Conservation (phyloP, 2,329 filamentous ascomycete genomes). For the Fusarium mangiferae region DNA sequence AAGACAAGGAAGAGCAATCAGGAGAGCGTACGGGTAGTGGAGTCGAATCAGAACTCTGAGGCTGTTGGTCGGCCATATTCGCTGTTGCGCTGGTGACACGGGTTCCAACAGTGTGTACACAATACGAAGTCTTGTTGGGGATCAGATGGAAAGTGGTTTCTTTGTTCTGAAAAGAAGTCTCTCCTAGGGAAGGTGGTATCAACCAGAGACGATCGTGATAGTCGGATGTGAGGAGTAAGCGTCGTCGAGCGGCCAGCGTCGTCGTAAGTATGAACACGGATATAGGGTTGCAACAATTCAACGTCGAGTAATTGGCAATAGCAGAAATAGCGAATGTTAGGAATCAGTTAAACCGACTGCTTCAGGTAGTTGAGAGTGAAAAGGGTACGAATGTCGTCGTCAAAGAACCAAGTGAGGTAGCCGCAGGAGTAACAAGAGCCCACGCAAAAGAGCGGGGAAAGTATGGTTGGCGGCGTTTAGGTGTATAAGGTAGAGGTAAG, state of each 20-base stretch:
- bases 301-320: neutral
- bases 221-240: constrained; percentile 18
- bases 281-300: neutral
- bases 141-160: neutral
- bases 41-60: constrained; percentile 36
- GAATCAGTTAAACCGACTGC: constrained; percentile 12
- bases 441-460: constrained; percentile 36
- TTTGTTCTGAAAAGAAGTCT: neutral
- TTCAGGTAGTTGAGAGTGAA: constrained; percentile 11
- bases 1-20: neutral
- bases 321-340: constrained; percentile 21
- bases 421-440: constrained; percentile 32
- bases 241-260: constrained; percentile 40
- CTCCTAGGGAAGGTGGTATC: neutral
- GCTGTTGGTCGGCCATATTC: constrained; percentile 41
- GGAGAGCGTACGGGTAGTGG: constrained; percentile 36
- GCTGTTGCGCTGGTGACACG: constrained; percentile 23
- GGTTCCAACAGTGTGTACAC: constrained; percentile 1
- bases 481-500: neutral
- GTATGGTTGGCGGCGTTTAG: constrained; percentile 16
- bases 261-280: constrained; percentile 7
- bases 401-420: constrained; percentile 25
- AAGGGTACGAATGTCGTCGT: constrained; percentile 23
- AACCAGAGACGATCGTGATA: neutral
- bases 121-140: neutral